These are phyloP conservation scores for Coniochaeta hoffmannii DNA, from an alignment of 2,329 filamentous ascomycete genomes.

Conservation along the genomic window DNA sequence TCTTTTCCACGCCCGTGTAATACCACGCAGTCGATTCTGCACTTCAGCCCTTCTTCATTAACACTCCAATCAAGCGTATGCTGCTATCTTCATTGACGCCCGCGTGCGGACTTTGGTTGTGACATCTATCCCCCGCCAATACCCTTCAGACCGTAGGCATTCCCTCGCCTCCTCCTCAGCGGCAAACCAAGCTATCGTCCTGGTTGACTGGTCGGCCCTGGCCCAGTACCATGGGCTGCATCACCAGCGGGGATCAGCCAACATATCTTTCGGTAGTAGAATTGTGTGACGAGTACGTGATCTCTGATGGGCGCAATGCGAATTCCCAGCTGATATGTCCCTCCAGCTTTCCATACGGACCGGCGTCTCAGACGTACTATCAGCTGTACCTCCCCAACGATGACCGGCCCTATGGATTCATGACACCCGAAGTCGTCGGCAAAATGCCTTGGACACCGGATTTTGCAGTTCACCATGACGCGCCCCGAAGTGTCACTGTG, in stretches of 20 bases:
- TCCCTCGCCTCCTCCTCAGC: too few relatives aligned
- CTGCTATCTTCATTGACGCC: too few relatives aligned
- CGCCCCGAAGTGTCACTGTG: slow-evolving; percentile 22
- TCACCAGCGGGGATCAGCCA: not conserved
- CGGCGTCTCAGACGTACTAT: not conserved
- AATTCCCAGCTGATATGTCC: not conserved
- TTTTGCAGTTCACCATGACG: slow-evolving; percentile 22
- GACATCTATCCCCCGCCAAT: too few relatives aligned
- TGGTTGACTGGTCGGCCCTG: too few relatives aligned
- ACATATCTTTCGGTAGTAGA: not conserved
- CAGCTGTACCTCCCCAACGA: slow-evolving; percentile 36
- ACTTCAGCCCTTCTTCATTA: too few relatives aligned
- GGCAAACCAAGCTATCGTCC: too few relatives aligned
- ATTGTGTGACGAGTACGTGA: not conserved
- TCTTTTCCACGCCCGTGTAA: too few relatives aligned
- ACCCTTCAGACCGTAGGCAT: too few relatives aligned
- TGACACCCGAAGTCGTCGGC: slow-evolving; percentile 35
- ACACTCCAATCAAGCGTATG: too few relatives aligned
- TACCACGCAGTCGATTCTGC: too few relatives aligned
- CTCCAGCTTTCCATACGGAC: not conserved
- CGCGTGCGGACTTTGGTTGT: too few relatives aligned
- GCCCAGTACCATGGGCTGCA: not conserved
- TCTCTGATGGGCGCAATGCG: not conserved
- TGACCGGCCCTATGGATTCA: slow-evolving; percentile 39
- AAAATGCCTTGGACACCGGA: slow-evolving; percentile 36